Percentiles rank a stretch among this genome's conserved stretches.
phyloP scores from a whole-genome alignment of 2,329 filamentous ascomycete genomes.

The Aspergillus oerlinghausenensis region DNA sequence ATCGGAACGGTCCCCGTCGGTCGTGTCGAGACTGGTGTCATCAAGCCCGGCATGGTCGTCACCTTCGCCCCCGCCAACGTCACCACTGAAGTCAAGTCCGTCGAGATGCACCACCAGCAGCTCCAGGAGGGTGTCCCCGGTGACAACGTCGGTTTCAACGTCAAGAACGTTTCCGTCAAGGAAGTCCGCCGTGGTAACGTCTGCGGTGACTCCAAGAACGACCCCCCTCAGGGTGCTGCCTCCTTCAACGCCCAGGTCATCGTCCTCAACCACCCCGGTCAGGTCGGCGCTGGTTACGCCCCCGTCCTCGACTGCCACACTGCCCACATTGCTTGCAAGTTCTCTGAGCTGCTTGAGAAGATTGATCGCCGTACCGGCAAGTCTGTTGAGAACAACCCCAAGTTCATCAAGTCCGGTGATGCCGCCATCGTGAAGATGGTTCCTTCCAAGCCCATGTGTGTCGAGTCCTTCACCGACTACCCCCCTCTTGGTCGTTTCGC shows the following conservation, averaged over 20 bases:
- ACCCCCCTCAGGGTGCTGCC: conserved; percentile 82
- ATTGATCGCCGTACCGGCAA: conserved; percentile 99
- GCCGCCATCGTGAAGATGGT: conserved; percentile 99
- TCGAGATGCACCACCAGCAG: conserved; percentile 99
- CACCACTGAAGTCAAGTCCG: conserved; percentile 99
- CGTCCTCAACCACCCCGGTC: conserved; percentile 99
- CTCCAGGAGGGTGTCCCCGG: conserved; percentile 89
- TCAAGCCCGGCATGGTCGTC: conserved; percentile 79
- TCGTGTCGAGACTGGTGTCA: conserved; percentile 99
- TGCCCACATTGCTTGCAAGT: conserved; percentile 99
- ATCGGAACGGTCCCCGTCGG: conserved; percentile 99
- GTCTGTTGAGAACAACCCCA: conserved; percentile 83
- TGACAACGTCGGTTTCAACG: conserved; percentile 99
- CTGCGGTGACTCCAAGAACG: conserved; percentile 99
- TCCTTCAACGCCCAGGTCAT: conserved; percentile 99
- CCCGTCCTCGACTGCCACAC: conserved; percentile 99
- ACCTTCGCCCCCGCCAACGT: conserved; percentile 98
- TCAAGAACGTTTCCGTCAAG: conserved; percentile 99
- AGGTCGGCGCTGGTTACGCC: conserved; percentile 98
- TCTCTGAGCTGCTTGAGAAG: conserved; percentile 98
- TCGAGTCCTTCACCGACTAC: conserved; percentile 99
- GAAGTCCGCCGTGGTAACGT: conserved; percentile 99
- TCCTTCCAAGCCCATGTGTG: conserved; percentile 99
- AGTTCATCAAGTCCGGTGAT: conserved; percentile 99
- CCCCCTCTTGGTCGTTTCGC: conserved; percentile 99